A percentile compares a stretch with the other conserved stretches of the same genome.
phyloP scores from a whole-genome alignment of 2,329 filamentous ascomycete genomes.

The Nannizzia gypsea region DNA sequence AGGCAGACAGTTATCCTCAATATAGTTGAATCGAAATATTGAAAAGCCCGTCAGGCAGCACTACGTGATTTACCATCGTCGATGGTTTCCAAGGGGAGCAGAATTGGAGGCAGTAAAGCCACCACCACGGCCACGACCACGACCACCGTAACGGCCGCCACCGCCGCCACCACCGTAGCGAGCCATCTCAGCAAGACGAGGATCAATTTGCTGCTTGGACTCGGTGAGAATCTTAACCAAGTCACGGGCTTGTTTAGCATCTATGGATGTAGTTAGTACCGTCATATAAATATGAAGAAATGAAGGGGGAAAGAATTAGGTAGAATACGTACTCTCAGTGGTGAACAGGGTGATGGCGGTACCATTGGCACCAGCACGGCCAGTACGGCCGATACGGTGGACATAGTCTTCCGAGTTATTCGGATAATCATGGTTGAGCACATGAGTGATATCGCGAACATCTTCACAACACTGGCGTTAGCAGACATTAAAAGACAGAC shows the following conservation, averaged over 20 bases:
- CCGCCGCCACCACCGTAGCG: constrained; percentile 77
- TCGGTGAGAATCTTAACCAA: constrained; percentile 85
- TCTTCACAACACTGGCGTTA: constrained; percentile 74
- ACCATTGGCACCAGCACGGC: constrained; percentile 70
- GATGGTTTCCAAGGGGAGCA: constrained; percentile 45
- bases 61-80: constrained; percentile 43
- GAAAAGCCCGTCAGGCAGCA: neutral
- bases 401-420: constrained; percentile 72
- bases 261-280: constrained; percentile 34
- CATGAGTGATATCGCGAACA: constrained; percentile 99
- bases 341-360: constrained; percentile 98
- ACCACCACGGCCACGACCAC: constrained; percentile 52
- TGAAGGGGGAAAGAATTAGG: neutral
- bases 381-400: constrained; percentile 57
- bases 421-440: constrained; percentile 99
- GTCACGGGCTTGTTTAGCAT: constrained; percentile 92
- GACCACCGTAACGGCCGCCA: constrained; percentile 54
- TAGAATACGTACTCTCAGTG: constrained; percentile 75
- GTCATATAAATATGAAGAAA: neutral
- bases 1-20: neutral
- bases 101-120: constrained; percentile 48
- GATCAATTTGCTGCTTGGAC: constrained; percentile 96
- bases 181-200: constrained; percentile 88
- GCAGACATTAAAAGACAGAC: constrained; percentile 49
- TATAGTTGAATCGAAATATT: neutral